Conservation (phyloP, 2,329 filamentous ascomycete species). For the Rutstroemia sp. region DNA sequence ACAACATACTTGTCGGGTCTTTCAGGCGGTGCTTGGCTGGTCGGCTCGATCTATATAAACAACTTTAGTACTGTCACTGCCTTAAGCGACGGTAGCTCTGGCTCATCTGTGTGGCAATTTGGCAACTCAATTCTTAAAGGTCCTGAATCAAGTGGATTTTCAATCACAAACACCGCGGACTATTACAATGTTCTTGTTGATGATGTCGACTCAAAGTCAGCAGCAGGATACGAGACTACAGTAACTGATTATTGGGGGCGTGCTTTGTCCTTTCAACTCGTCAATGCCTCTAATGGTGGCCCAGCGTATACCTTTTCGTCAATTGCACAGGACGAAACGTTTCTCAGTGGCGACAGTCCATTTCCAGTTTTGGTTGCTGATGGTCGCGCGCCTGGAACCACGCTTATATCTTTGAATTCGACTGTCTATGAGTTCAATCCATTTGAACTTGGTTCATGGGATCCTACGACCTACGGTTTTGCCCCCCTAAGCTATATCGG, state of each 20-base stretch:
- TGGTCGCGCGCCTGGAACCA: conserved; percentile 55
- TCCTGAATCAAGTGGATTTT: conserved; percentile 42
- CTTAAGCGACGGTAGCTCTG: conserved; percentile 41
- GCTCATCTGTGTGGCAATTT: conserved; percentile 52
- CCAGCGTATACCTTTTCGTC: conserved; percentile 79
- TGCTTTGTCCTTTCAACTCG: conserved; percentile 74
- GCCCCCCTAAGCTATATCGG: conserved; percentile 64
- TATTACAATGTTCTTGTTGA: conserved; percentile 57
- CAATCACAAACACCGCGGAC: conserved; percentile 45
- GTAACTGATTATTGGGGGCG: conserved; percentile 88
- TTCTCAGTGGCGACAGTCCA: conserved; percentile 55
- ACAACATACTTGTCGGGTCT: conserved; percentile 75
- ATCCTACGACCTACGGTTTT: conserved; percentile 65
- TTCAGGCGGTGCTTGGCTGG: conserved; percentile 79
- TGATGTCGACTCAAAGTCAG: conserved; percentile 52
- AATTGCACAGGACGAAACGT: conserved; percentile 55
- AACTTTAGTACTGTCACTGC: conserved; percentile 67
- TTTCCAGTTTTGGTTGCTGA: conserved; percentile 69
- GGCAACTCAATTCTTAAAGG: conserved; percentile 53
- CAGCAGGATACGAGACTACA: conserved; percentile 60
- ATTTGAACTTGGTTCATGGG: conserved; percentile 70
- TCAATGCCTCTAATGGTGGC: conserved; percentile 69
- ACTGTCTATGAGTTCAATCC: conserved; percentile 74
- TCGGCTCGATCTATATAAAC: conserved; percentile 67
- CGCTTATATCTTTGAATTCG: conserved; percentile 57